Percentiles rank a stretch among this genome's conserved stretches.
Evolutionary conservation across 2,329 filamentous ascomycete species (phyloP).

Genomic region (Fusarium ambrosium): DNA sequence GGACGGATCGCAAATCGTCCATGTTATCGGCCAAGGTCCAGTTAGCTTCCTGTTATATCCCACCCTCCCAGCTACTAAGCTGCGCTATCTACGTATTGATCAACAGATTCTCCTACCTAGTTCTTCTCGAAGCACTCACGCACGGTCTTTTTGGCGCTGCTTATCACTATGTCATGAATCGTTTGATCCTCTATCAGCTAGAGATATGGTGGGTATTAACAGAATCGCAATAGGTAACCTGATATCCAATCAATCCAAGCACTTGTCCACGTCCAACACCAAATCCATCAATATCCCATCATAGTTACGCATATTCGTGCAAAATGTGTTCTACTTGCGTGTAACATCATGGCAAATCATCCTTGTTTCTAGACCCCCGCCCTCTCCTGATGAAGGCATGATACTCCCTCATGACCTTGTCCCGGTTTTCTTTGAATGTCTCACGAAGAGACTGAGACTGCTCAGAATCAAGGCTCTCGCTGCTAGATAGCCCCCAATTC

Average conservation of each 20-base stretch:
- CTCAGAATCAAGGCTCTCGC: slow-evolving; percentile 28
- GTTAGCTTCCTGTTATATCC: background rate
- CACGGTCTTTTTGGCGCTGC: background rate
- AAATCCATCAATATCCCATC: background rate
- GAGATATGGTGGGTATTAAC: background rate
- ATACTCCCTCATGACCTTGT: slow-evolving; percentile 24
- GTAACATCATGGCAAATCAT: slow-evolving; percentile 4
- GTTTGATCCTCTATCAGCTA: background rate
- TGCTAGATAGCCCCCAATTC: slow-evolving; percentile 33
- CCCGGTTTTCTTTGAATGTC: slow-evolving; percentile 28
- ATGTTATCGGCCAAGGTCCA: background rate
- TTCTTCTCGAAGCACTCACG: background rate
- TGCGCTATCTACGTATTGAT: background rate
- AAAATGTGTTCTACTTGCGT: background rate
- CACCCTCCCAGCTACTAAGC: background rate
- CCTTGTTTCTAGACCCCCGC: slow-evolving; percentile 21
- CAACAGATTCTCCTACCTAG: background rate
- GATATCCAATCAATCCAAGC: background rate
- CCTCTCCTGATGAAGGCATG: slow-evolving; percentile 24
- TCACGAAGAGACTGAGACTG: slow-evolving; percentile 27
- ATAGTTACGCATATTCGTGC: background rate
- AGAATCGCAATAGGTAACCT: background rate
- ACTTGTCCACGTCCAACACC: background rate
- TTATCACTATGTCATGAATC: slow-evolving; percentile 3
- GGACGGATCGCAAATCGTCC: slow-evolving; percentile 6